Percentiles rank a stretch among this genome's conserved stretches.
Evolutionary conservation across 2,329 filamentous ascomycete species (phyloP).

Genomic region (Colletotrichum liriopes): DNA sequence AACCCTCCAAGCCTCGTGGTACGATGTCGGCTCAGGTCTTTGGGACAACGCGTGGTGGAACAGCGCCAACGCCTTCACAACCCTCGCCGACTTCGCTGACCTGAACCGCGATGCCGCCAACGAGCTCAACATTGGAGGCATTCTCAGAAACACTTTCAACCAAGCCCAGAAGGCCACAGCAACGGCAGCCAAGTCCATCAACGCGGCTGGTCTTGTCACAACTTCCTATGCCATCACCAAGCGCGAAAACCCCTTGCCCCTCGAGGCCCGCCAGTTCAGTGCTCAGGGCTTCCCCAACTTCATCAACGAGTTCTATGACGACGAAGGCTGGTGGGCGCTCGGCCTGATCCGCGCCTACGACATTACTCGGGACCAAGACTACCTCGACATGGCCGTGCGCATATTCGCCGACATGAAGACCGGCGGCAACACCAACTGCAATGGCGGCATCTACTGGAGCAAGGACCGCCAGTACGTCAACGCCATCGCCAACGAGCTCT

Average conservation of each 20-base stretch:
- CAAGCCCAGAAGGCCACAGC: conserved; percentile 60
- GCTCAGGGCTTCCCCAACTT: conserved; percentile 56
- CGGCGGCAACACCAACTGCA: conserved; percentile 63
- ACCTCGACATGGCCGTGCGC: conserved; percentile 66
- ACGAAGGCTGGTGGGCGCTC: conserved; percentile 76
- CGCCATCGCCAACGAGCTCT: conserved; percentile 72
- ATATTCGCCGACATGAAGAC: conserved; percentile 72
- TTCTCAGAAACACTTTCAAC: conserved; percentile 62
- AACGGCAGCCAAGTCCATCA: conserved; percentile 57
- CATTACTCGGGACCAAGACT: conserved; percentile 65
- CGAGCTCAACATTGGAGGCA: conserved; percentile 55
- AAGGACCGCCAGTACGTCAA: conserved; percentile 67
- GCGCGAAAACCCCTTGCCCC: conserved; percentile 50
- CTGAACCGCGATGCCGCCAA: conserved; percentile 54
- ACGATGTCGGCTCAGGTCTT: conserved; percentile 71
- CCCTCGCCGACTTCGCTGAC: conserved; percentile 69
- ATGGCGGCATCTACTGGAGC: conserved; percentile 71
- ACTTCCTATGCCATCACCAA: conserved; percentile 56
- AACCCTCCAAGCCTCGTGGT: conserved; percentile 71
- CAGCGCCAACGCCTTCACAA: conserved; percentile 76
- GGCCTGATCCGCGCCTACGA: conserved; percentile 72
- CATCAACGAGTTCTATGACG: conserved; percentile 71
- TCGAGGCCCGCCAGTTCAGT: conserved; percentile 44
- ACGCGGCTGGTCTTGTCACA: conserved; percentile 53
- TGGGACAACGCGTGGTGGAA: conserved; percentile 83